Base-by-base conservation (phyloP, 2,329 filamentous ascomycete genomes). In the Trichoderma afroharzianum region DNA sequence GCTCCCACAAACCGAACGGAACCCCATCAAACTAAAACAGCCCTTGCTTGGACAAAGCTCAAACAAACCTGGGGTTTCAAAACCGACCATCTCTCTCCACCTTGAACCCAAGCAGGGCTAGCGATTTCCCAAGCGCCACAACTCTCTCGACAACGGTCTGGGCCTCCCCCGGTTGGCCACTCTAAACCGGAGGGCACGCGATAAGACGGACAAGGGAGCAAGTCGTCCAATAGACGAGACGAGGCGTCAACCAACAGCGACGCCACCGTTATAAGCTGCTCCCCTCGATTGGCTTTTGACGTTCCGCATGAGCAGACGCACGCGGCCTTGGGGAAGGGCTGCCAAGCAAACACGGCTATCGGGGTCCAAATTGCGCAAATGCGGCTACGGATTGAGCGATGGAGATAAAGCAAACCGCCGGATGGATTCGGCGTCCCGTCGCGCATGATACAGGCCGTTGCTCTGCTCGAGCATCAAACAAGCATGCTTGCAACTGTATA, bases 61-160 rank as follows among this genome's bases (percentile, higher is more conserved):
- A 71, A 47, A 71, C 68, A 66, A 71, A 64, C 68, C 68, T 64
- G 59, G 61, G 68, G 61, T 64, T 70, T 70, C 50, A 47, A 69
- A 72, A 57, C 57, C 57, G 59, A 47, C 63, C 53, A 12, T 32
- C 39, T 55, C 57, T 39, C 70, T 58, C 64, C 64, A 68, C 63
- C 64, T 47, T n/a, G 28, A 53, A 26, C 63, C 55, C 33, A 50
- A 33, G 58, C 53, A n/a, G 66, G 36, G 39, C 67, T 69, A 62
- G 67, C 57, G 39, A 62, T n/a, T 59, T 24, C 57, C 26, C 55
- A 61, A 61, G 66, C 55, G 55, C 66, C 66, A 33, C 59, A 53
- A 33, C 30, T 53, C 43, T 61, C 64, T 59, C 28, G 39, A 62
- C 57, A 43, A 53, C 39, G 57, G 55, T 62, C 67, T 69, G 67